Evolutionary conservation across 139 green algal species (phyloP), one percentile per base, ranked within the genome.

Genomic region (Closterium sp.): DNA sequence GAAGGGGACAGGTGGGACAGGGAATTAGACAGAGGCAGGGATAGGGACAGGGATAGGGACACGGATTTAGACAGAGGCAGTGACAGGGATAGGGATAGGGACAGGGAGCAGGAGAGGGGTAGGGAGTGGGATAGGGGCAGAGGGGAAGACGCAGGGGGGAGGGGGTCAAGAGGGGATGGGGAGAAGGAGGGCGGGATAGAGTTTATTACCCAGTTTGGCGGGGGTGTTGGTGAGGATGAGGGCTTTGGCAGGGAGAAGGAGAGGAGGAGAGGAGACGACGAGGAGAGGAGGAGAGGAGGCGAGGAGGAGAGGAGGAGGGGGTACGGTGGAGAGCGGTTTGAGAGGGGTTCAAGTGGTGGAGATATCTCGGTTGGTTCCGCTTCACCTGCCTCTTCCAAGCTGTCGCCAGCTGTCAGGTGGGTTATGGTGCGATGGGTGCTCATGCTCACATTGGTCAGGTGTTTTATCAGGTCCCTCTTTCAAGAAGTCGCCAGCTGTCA

Each of bases 171-270:
- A 91, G 4, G 30, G 5, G 9, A 13, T n/a, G 70, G 13, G 89
- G n/a, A n/a, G 7, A 87, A 1, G 70, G 70, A 27, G 22, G 27
- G 28, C 70, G 27, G 27, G 5, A 93, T 90, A 2, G 91, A 94
- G 42, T 94, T 92, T 50, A 94, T 94, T 7, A 94, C 91, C 27
- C 4, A 93, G 91, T 94, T 94, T 93, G 91, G 42, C 6, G 34
- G 70, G 32, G 32, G 32, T 38, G 32, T 38, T 2, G 32, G 32
- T 38, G 32, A 38, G 32, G 32, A 3, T 38, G 32, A 38, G 32
- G 32, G 32, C 32, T 38, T 38, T 38, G 32, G 32, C 32, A 38
- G 32, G 32, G 32, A 38, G 32, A 38, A n/a, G n/a, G n/a, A n/a
- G n/a, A n/a, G 28, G 50, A 62, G 42, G 42, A 62, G 42, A 7